phyloP scores from a whole-genome alignment of 805 yeast species.

The Candida awuae region DNA sequence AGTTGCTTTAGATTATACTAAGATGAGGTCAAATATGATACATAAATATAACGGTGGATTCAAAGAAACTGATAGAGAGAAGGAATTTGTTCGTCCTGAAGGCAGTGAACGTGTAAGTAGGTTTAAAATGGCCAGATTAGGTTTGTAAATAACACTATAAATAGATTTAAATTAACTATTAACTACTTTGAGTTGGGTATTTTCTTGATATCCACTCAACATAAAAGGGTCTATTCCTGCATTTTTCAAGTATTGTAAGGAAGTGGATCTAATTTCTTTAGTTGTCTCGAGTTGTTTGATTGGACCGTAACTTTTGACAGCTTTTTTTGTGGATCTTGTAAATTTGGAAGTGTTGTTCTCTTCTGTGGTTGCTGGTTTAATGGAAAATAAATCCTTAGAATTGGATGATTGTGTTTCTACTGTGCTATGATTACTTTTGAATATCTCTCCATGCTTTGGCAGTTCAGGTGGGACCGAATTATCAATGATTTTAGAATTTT shows the following conservation, averaged over 20 bases:
- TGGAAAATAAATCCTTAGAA: constrained; percentile 4
- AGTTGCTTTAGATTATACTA: constrained; percentile 48
- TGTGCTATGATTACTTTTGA: background rate
- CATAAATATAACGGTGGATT: constrained; percentile 39
- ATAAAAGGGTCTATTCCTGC: constrained; percentile 25
- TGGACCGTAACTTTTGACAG: constrained; percentile 11
- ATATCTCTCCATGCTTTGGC: constrained; percentile 3
- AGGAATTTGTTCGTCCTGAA: constrained; percentile 62
- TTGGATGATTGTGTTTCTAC: constrained; percentile 3
- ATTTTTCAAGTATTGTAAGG: constrained; percentile 17
- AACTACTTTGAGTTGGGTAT: constrained; percentile 14
- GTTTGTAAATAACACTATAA: constrained; percentile 9
- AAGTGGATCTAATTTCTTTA: constrained; percentile 15
- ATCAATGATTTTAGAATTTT: constrained; percentile 5
- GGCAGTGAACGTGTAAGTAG: constrained; percentile 50
- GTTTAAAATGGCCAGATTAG: constrained; percentile 50
- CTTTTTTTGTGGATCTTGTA: constrained; percentile 19
- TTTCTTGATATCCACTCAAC: constrained; percentile 24
- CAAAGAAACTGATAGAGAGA: constrained; percentile 38
- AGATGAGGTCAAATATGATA: constrained; percentile 45
- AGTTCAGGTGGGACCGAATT: constrained; percentile 6
- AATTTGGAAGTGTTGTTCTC: constrained; percentile 14
- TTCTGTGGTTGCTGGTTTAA: background rate
- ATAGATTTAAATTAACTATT: constrained; percentile 8
- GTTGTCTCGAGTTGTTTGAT: background rate